Evolutionary conservation across 2,329 filamentous ascomycete species (phyloP).

Genomic region (Sporothrix protearum): DNA sequence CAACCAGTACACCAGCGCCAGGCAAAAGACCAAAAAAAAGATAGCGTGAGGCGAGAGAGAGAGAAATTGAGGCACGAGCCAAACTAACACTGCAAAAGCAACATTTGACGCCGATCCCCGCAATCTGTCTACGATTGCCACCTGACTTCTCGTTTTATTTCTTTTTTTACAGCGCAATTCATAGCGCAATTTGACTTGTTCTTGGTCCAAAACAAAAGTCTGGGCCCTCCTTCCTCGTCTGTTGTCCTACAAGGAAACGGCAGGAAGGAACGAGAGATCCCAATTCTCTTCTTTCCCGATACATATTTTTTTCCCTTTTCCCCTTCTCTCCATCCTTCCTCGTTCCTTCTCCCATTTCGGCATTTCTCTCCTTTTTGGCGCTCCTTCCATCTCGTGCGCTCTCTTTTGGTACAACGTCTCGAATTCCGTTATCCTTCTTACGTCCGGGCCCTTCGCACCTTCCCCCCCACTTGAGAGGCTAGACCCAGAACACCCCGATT

Average conservation of each 20-base stretch:
- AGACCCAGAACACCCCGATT: background rate
- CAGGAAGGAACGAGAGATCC: background rate
- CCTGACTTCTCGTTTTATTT: background rate
- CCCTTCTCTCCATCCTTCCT: background rate
- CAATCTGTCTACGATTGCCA: constrained; percentile 14
- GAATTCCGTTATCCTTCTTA: background rate
- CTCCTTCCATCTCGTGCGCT: background rate
- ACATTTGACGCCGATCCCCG: constrained; percentile 12
- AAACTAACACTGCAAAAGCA: background rate
- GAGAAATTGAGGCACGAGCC: background rate
- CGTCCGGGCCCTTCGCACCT: background rate
- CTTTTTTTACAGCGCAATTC: background rate
- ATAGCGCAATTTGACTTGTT: background rate
- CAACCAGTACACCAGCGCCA: background rate
- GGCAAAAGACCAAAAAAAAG: background rate
- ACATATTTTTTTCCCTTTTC: background rate
- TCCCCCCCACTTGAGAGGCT: background rate
- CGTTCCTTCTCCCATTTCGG: background rate
- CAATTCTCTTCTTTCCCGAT: background rate
- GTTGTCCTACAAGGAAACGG: background rate
- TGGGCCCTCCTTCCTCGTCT: background rate
- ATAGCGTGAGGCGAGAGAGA: background rate
- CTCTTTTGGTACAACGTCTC: background rate
- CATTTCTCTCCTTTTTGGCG: background rate
- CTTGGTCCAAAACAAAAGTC: background rate